A percentile compares a stretch with the other conserved stretches of the same genome.
Conservation (phyloP, 345 rosid species). For the Crucihimalaya himalaica region DNA sequence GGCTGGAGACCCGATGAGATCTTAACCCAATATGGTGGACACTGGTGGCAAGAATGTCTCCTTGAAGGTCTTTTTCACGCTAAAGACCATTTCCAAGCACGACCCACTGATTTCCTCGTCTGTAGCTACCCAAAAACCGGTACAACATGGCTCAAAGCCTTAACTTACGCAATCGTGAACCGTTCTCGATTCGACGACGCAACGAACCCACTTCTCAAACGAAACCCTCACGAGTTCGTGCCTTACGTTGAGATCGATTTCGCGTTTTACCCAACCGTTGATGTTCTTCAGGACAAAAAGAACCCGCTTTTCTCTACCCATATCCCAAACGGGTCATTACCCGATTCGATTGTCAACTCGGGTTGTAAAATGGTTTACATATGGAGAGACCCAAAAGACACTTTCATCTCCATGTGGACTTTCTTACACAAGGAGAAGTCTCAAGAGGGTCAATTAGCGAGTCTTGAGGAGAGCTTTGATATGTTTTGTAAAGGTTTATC, state of each 20-base stretch:
- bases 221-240: conserved; percentile 45
- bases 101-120: conserved; percentile 39
- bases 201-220: conserved; percentile 30
- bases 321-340: conserved; percentile 34
- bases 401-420: conserved; percentile 47
- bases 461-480: conserved; percentile 38
- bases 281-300: conserved; percentile 34
- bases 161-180: conserved; percentile 38
- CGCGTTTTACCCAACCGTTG: conserved; percentile 40
- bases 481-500: conserved; percentile 42
- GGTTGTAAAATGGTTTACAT: conserved; percentile 44
- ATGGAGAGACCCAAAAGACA: conserved; percentile 44
- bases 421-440: conserved; percentile 45
- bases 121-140: conserved; percentile 48
- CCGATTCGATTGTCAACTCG: conserved; percentile 33
- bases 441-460: conserved; percentile 38
- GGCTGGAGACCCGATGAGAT: conserved; percentile 44
- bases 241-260: conserved; percentile 46
- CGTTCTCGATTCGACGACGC: conserved; percentile 32
- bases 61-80: conserved; percentile 43
- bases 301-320: conserved; percentile 44
- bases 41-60: conserved; percentile 46
- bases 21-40: conserved; percentile 28
- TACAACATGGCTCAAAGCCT: conserved; percentile 47
- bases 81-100: conserved; percentile 40